Evolutionary conservation across 352 stramenopile genomes (phyloP).

Genomic region (Globisporangium canariense): DNA sequence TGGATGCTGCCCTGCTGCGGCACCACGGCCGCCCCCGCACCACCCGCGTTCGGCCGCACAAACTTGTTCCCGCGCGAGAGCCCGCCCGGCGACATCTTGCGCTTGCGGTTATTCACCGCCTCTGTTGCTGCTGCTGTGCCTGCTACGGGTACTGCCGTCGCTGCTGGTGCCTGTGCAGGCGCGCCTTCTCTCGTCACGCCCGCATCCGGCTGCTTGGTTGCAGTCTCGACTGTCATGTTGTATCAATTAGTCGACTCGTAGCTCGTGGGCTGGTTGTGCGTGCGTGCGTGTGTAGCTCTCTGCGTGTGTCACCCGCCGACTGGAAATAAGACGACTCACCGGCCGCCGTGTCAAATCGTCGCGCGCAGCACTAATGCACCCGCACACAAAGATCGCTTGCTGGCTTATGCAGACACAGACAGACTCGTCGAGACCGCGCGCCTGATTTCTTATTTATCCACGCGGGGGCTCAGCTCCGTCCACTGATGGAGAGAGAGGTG

Average conservation of each 20-base stretch:
- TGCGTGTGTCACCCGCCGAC: slow-evolving; percentile 1
- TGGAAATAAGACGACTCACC: slow-evolving; percentile 1
- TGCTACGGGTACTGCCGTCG: not conserved
- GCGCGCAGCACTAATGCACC: not conserved
- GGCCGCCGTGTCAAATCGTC: not conserved
- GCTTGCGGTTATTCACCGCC: slow-evolving; percentile 57
- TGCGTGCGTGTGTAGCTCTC: not conserved
- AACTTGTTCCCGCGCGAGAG: slow-evolving; percentile 56
- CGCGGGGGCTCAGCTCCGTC: not conserved
- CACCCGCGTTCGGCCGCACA: slow-evolving; percentile 27
- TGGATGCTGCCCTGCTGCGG: slow-evolving; percentile 42
- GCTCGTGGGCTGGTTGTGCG: not conserved
- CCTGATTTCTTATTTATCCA: slow-evolving; percentile 12
- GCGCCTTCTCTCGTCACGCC: slow-evolving; percentile 13
- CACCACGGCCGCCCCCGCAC: slow-evolving; percentile 4
- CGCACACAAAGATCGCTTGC: not conserved
- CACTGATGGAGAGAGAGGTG: not conserved
- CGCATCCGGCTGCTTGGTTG: slow-evolving; percentile 1
- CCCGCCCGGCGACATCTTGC: slow-evolving; percentile 53
- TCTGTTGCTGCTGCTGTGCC: slow-evolving; percentile 5
- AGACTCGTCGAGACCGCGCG: not conserved
- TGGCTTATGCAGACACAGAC: not conserved
- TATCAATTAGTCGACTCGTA: not conserved
- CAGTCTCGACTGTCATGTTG: slow-evolving; percentile 9
- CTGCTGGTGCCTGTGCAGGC: not conserved